A percentile compares a stretch with the other conserved stretches of the same genome.
phyloP scores from a whole-genome alignment of 306 rosid genomes.

The Rosa rugosa region DNA sequence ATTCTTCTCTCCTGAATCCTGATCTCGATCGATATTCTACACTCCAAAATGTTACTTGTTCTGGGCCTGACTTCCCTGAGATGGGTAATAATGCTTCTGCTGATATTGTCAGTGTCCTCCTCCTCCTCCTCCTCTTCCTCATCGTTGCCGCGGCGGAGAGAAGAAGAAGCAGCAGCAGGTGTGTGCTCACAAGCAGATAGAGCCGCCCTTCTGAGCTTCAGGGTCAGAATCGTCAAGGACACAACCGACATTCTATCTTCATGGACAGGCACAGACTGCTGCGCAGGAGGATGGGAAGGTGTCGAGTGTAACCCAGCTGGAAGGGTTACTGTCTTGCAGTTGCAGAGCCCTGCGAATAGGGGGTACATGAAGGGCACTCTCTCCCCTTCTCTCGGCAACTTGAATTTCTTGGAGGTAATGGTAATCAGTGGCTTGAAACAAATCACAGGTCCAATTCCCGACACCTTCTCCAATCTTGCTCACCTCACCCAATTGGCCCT shows the following conservation, averaged over 20 bases:
- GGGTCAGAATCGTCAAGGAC: slow-evolving; percentile 64
- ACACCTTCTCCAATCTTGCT: slow-evolving; percentile 60
- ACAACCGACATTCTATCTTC: slow-evolving; percentile 71
- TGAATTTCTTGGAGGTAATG: slow-evolving; percentile 81
- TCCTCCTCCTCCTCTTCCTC: slow-evolving; percentile 13
- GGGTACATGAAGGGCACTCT: slow-evolving; percentile 84
- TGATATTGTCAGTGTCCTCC: slow-evolving; percentile 14
- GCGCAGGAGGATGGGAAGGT: slow-evolving; percentile 95
- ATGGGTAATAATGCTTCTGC: slow-evolving; percentile 49
- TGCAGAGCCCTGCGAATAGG: slow-evolving; percentile 62
- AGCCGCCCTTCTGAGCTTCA: slow-evolving; percentile 80
- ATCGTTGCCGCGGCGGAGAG: neutral
- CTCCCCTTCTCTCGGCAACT: slow-evolving; percentile 67
- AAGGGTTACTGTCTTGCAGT: slow-evolving; percentile 67
- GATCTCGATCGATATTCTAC: slow-evolving; percentile 38
- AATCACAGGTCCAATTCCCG: slow-evolving; percentile 76
- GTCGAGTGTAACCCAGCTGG: slow-evolving; percentile 77
- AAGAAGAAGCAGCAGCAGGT: neutral
- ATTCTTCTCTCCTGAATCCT: slow-evolving; percentile 20
- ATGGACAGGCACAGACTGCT: slow-evolving; percentile 80
- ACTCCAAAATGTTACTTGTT: slow-evolving; percentile 43
- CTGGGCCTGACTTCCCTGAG: slow-evolving; percentile 32
- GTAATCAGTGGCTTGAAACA: slow-evolving; percentile 75
- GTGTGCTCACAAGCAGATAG: slow-evolving; percentile 79
- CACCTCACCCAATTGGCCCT: slow-evolving; percentile 69